Conservation (phyloP, 1,284 basidiomycete species). For the Meira nashicola region DNA sequence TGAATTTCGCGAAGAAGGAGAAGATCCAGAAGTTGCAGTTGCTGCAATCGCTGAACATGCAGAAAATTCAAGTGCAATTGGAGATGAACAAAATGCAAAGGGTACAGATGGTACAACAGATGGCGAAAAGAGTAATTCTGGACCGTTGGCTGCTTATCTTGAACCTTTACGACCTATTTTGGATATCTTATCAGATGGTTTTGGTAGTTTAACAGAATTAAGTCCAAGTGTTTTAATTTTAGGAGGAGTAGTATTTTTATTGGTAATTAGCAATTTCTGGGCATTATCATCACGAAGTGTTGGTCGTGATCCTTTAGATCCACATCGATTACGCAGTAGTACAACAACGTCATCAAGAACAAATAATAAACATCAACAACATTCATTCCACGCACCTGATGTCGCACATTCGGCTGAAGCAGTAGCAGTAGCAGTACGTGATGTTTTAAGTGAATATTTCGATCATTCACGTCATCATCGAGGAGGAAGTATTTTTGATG, state of each 20-base stretch:
- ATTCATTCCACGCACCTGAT: not conserved
- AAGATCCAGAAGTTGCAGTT: constrained; percentile 56
- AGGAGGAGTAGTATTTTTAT: constrained; percentile 39
- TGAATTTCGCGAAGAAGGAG: constrained; percentile 81
- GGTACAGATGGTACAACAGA: constrained; percentile 3
- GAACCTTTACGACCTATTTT: not conserved
- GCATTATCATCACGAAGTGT: constrained; percentile 22
- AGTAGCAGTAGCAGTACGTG: constrained; percentile 14
- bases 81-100: constrained; percentile 3
- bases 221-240: constrained; percentile 36
- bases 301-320: constrained; percentile 13
- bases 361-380: not conserved
- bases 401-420: not conserved
- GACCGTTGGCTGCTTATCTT: constrained; percentile 8
- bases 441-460: constrained; percentile 16
- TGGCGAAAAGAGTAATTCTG: constrained; percentile 1
- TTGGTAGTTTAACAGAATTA: constrained; percentile 27
- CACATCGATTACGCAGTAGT: constrained; percentile 8
- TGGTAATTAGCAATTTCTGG: constrained; percentile 54
- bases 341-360: not conserved
- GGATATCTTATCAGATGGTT: constrained; percentile 17
- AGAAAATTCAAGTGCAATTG: constrained; percentile 9
- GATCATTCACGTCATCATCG: not conserved
- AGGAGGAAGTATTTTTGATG: not conserved
- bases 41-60: constrained; percentile 14